Base-by-base conservation (phyloP, 106 monocot species). In the Dendrobium chrysotoxum region DNA sequence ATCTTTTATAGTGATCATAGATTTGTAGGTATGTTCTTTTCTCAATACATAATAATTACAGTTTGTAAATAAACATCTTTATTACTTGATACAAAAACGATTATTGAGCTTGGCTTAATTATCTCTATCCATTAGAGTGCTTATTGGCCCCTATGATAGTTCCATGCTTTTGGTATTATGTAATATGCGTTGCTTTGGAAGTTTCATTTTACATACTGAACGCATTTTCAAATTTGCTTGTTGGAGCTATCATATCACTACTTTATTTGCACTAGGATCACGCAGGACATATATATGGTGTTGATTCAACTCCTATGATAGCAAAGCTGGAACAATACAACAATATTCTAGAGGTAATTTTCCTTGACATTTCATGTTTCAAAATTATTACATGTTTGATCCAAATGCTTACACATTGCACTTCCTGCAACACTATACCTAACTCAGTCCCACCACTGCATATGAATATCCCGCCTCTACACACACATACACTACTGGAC, bases 241-340 rank as follows among this genome's bases (percentile, higher is more conserved):
- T 35, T 35, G 35, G 35, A 74, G 5, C 76, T n/a, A 50, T 50
- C 4, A 46, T 74, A 40, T 25, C 74, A 75, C 15, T 39, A 12
- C 30, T 41, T 41, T 12, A 47, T 76, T 76, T 76, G 23, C 40
- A 75, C 66, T 86, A 98, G 92, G 98, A 98, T 86, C 98, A 95
- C 86, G 94, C 98, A 70, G 98, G 98, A 39, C 98, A 98, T 85
- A 95, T 98, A 65, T 95, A 85, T 84, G 92, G 98, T 81, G 95
- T 98, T 81, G 89, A 92, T 81, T 95, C 98, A 28, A 77, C 84
- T 70, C 95, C 90, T 28, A 98, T 98, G 98, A 82, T 91, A 67
- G 80, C 89, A 76, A 98, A 95, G 77, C 88, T 98, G 84, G 92
- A 98, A 78, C 98, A 98, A 35, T 94, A 94, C 68, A 95, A 98